Base-by-base conservation (phyloP, 495 filamentous ascomycete species). In the Hyphodiscus hymeniophilus region DNA sequence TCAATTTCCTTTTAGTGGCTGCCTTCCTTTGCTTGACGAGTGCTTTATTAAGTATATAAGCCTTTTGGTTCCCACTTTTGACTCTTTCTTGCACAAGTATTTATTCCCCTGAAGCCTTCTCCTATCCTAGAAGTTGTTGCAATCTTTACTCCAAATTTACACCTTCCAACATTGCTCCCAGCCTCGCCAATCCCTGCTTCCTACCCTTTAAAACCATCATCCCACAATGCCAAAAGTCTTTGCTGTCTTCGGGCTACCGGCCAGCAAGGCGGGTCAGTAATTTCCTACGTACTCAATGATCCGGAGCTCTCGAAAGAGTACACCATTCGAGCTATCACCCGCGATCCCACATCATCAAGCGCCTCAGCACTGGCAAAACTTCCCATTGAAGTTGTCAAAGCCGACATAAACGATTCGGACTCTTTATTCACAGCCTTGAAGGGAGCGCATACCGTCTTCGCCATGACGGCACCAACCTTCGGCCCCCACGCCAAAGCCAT, bases 171-270 rank as follows among this genome's bases (percentile, higher is more conserved):
- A n/a, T n/a, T n/a, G n/a, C n/a, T n/a, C n/a, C n/a, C n/a, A n/a
- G n/a, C n/a, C n/a, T n/a, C n/a, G n/a, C n/a, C n/a, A n/a, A n/a
- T n/a, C n/a, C n/a, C n/a, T n/a, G n/a, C n/a, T n/a, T n/a, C n/a
- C n/a, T n/a, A n/a, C n/a, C 35, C 42, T 32, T 36, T 38, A 21
- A 16, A 15, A 40, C 18, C 8, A 40, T 7, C 7, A 11, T 40
- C 2, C n/a, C 26, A 49, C 16, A 12, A 50, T 50, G 48, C 23
- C 10, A 7, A 60, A 75, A 50, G 44, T 73, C 48, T 62, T 82
- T 52, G 71, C 69, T 24, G 66, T 84, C 34, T 79, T 81, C 50
- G 77, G 77, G 73, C 74, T 13, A 82, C 79, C 12, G 78, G 80
- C 59, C 66, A 69, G 11, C 80, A 82, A 58, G 80, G 80, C 30